A percentile compares a stretch with the other conserved stretches of the same genome.
Evolutionary conservation across 169 alveolate species (phyloP).

Genomic region (Toxoplasma gondii): DNA sequence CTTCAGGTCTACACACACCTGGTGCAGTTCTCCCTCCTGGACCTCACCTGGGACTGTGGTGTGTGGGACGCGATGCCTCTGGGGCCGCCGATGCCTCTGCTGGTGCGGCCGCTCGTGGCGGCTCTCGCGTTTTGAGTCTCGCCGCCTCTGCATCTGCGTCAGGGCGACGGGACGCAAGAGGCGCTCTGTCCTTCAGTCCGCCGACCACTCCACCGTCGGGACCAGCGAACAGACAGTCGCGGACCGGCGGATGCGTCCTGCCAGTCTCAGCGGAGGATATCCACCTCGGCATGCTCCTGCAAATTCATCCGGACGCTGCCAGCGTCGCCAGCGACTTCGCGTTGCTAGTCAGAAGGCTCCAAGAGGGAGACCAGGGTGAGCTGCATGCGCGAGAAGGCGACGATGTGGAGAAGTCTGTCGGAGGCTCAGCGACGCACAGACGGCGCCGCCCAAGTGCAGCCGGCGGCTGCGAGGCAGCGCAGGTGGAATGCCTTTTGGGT

Average conservation of each 20-base stretch:
- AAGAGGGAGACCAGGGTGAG: background rate
- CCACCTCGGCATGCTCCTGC: conserved; percentile 53
- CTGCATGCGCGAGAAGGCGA: too few species aligned
- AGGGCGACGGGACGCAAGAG: background rate
- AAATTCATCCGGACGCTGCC: conserved; percentile 61
- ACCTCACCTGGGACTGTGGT: background rate
- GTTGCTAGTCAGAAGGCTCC: background rate
- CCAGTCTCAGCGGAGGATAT: conserved; percentile 39
- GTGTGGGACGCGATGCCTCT: background rate
- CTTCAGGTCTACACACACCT: background rate
- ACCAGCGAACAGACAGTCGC: background rate
- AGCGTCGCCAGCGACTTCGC: conserved; percentile 22
- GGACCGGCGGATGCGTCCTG: background rate
- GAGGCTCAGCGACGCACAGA: background rate
- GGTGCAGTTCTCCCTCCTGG: background rate
- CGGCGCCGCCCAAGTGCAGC: background rate
- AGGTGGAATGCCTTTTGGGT: too few species aligned
- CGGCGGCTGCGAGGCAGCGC: too few species aligned
- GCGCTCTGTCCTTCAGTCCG: background rate
- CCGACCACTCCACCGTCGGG: background rate
- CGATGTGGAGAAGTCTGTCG: too few species aligned
- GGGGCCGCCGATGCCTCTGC: background rate
- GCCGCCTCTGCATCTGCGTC: background rate
- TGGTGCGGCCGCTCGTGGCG: background rate
- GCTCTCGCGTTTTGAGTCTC: background rate